Conservation (phyloP, 305 asterid genomes). For the Fraxinus xanthoxyloides region DNA sequence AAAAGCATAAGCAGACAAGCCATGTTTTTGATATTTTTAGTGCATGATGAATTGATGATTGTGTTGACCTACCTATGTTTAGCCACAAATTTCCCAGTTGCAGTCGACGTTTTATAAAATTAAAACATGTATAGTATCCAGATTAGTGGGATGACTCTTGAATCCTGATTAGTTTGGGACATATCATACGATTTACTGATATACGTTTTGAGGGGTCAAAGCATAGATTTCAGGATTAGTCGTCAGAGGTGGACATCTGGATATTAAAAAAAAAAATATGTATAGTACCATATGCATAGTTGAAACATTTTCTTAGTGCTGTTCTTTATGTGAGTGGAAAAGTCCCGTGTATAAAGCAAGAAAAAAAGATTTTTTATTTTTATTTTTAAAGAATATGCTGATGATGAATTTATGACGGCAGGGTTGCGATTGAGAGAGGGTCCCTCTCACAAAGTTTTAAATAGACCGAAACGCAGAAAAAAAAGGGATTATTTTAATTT, state of each 20-base stretch:
- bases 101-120: neutral
- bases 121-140: no score
- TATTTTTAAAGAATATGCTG: slow-evolving; percentile 14
- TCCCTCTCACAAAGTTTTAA: slow-evolving; percentile 16
- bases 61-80: slow-evolving; percentile 30
- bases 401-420: slow-evolving; percentile 33
- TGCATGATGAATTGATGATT: slow-evolving; percentile 35
- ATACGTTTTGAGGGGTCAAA: no score
- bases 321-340: slow-evolving; percentile 35
- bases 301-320: neutral
- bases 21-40: slow-evolving; percentile 17
- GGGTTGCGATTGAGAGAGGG: slow-evolving; percentile 4
- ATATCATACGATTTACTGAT: no score
- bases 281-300: no score
- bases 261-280: no score
- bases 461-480: slow-evolving; percentile 16
- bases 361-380: neutral
- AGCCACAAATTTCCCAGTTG: slow-evolving; percentile 27
- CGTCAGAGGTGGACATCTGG: no score
- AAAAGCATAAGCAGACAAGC: slow-evolving; percentile 33
- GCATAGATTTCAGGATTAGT: no score
- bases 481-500: no score
- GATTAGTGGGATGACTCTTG: no score
- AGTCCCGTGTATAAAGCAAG: slow-evolving; percentile 1
- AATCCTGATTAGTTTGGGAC: no score